phyloP scores from a whole-genome alignment of 139 green algal genomes.

The Desmodesmus armatus region DNA sequence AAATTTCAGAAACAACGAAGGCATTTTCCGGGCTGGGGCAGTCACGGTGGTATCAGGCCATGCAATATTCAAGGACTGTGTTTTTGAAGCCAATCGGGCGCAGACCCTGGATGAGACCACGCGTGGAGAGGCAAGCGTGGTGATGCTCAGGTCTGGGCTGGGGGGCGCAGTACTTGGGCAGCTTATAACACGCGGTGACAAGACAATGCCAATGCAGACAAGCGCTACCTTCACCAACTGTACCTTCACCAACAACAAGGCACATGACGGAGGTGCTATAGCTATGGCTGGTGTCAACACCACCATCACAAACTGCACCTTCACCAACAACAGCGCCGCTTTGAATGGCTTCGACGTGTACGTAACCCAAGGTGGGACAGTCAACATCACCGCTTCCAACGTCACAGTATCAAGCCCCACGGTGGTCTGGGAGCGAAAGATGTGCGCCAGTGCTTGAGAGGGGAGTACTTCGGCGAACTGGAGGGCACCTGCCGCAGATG shows the following conservation, averaged over 20 bases:
- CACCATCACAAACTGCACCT: not conserved
- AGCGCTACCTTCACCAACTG: not conserved
- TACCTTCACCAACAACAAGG: not conserved
- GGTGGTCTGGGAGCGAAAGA: not conserved
- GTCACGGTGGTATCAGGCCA: not conserved
- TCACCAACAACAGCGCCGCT: not conserved
- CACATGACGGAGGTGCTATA: not conserved
- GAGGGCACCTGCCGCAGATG: not conserved
- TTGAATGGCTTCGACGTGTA: not conserved
- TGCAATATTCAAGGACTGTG: not conserved
- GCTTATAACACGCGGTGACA: not conserved
- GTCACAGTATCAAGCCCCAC: not conserved
- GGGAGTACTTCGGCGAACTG: not conserved
- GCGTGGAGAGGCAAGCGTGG: no score
- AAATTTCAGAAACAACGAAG: not conserved
- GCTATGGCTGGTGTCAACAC: not conserved
- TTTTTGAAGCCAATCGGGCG: not conserved
- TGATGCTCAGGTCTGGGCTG: not conserved
- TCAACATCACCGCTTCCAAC: not conserved
- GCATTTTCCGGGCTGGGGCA: not conserved
- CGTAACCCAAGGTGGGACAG: not conserved
- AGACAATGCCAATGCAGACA: not conserved
- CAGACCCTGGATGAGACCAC: not conserved
- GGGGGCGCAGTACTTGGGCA: not conserved
- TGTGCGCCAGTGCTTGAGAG: not conserved